phyloP scores from a whole-genome alignment of 306 rosid genomes.

The Inga oerstediana region DNA sequence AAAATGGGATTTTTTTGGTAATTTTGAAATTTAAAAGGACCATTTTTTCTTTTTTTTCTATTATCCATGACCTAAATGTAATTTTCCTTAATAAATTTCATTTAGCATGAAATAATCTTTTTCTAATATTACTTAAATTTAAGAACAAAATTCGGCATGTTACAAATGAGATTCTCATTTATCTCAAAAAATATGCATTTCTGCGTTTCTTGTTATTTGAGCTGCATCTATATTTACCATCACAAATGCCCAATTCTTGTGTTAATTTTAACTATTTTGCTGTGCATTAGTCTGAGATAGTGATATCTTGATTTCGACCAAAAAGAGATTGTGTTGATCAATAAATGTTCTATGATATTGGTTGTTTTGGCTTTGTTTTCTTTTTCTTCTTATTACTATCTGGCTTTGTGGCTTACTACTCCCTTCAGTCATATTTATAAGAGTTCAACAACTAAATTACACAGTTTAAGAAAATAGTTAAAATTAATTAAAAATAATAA shows the following conservation, averaged over 20 bases:
- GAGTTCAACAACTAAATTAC: too few species aligned
- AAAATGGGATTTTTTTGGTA: too few species aligned
- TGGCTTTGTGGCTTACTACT: neutral
- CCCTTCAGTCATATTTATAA: too few species aligned
- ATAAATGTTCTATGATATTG: neutral
- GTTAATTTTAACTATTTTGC: neutral
- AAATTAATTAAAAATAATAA: too few species aligned
- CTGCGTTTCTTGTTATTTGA: constrained; percentile 41
- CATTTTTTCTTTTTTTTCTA: too few species aligned
- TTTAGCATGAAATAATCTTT: too few species aligned
- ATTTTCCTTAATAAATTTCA: too few species aligned
- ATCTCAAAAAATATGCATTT: neutral
- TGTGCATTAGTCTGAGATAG: neutral
- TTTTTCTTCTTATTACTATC: neutral
- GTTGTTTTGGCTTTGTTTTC: neutral
- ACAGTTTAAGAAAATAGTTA: too few species aligned
- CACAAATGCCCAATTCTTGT: neutral
- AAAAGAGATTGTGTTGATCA: neutral
- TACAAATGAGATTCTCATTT: constrained; percentile 41
- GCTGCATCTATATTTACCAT: constrained; percentile 60
- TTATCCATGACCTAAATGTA: too few species aligned
- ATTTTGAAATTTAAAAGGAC: too few species aligned
- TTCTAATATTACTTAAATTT: too few species aligned
- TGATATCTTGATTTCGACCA: neutral
- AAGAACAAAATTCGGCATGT: too few species aligned